These are phyloP conservation scores for Pleurostoma richardsiae DNA, from an alignment of 2,329 filamentous ascomycete species.

Conservation along the genomic window DNA sequence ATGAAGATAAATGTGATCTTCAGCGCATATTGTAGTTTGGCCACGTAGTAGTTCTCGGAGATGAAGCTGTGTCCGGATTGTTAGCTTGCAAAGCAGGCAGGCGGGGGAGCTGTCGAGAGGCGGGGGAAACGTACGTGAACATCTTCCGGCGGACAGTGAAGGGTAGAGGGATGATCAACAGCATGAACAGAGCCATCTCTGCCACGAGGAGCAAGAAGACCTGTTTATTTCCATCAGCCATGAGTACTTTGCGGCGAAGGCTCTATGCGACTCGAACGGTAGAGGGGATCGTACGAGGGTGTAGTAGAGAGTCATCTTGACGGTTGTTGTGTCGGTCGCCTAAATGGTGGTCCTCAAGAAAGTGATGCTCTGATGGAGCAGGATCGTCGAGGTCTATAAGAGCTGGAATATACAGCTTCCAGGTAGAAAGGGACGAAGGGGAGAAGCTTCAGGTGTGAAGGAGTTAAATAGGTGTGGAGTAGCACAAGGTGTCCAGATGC, in stretches of 20 bases:
- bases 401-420: not conserved
- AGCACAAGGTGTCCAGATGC: slow-evolving; percentile 9
- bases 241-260: not conserved
- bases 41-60: slow-evolving; percentile 77
- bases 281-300: slow-evolving; percentile 35
- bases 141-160: slow-evolving; percentile 81
- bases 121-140: slow-evolving; percentile 55
- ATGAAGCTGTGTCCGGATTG: slow-evolving; percentile 63
- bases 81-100: not conserved
- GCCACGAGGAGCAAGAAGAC: slow-evolving; percentile 78
- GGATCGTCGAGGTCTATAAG: slow-evolving; percentile 1
- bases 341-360: too few relatives aligned
- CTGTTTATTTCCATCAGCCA: slow-evolving; percentile 36
- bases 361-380: not conserved
- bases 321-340: slow-evolving; percentile 1
- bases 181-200: slow-evolving; percentile 78
- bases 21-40: slow-evolving; percentile 93
- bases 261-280: not conserved
- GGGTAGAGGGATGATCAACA: slow-evolving; percentile 80
- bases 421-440: not conserved
- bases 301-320: slow-evolving; percentile 55
- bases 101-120: not conserved
- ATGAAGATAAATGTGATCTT: slow-evolving; percentile 99
- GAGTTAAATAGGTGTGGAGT: not conserved
- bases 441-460: not conserved